Conservation (phyloP, 345 rosid species). For the Linum usitatissimum region DNA sequence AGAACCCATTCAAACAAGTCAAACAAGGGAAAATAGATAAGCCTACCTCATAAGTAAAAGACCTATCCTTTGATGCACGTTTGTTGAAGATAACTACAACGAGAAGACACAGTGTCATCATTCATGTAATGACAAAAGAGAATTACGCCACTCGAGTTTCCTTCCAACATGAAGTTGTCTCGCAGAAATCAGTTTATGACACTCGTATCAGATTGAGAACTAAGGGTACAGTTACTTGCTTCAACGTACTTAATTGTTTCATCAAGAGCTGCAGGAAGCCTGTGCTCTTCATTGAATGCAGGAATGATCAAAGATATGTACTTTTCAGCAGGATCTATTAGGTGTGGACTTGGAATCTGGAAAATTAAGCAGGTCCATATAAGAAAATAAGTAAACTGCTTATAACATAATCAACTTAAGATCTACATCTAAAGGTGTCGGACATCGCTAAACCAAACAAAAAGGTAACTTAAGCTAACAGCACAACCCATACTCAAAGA, state of each 20-base stretch:
- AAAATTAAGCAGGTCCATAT: background rate
- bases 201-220: background rate
- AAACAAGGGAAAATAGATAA: constrained; percentile 11
- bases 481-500: background rate
- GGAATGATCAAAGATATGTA: constrained; percentile 81
- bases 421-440: too few species aligned
- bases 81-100: constrained; percentile 70
- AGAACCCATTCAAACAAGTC: background rate
- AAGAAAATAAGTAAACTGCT: background rate
- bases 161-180: too few species aligned
- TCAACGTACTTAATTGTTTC: constrained; percentile 75
- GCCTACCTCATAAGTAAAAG: constrained; percentile 81
- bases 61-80: constrained; percentile 67
- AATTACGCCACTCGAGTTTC: background rate
- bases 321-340: constrained; percentile 67
- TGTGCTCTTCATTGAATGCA: constrained; percentile 80
- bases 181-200: background rate
- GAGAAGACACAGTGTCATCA: constrained; percentile 9
- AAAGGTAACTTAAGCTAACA: too few species aligned
- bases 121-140: background rate
- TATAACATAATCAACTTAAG: too few species aligned
- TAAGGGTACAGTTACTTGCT: background rate
- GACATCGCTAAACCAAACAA: too few species aligned
- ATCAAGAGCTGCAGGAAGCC: constrained; percentile 83
- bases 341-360: constrained; percentile 60